Percentiles rank a stretch among this genome's conserved stretches.
Evolutionary conservation across 2,329 filamentous ascomycete species (phyloP).

Genomic region (Chrysoporthe cubensis): DNA sequence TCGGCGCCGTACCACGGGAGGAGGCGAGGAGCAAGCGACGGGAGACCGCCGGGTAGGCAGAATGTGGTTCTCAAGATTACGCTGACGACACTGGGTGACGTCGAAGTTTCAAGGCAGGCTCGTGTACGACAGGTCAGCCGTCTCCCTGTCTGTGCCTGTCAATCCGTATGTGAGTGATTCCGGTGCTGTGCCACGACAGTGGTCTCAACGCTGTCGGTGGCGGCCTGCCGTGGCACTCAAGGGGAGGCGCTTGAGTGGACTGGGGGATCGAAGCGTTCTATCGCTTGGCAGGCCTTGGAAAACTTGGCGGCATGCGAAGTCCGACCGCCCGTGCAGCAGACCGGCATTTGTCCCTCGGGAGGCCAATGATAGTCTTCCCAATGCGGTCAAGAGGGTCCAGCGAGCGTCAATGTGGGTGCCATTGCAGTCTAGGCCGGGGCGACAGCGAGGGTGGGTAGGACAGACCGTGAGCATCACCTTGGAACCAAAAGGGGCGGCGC

Average conservation of each 20-base stretch:
- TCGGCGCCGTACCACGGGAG: constrained; percentile 14
- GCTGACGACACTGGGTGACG: constrained; percentile 18
- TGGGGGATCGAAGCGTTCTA: background rate
- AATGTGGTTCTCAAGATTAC: background rate
- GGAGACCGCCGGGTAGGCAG: constrained; percentile 7
- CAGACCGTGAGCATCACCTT: background rate
- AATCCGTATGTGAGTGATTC: constrained; percentile 4
- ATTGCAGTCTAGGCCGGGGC: constrained; percentile 23
- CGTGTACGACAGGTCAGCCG: background rate
- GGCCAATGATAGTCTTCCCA: constrained; percentile 6
- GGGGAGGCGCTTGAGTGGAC: constrained; percentile 14
- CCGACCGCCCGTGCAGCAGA: constrained; percentile 17
- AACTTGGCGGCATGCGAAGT: constrained; percentile 12
- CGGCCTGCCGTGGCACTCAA: constrained; percentile 18
- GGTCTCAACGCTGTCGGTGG: constrained; percentile 13
- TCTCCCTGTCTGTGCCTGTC: constrained; percentile 4
- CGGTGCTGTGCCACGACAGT: constrained; percentile 20
- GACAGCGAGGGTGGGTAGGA: background rate
- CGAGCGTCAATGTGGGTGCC: constrained; percentile 24
- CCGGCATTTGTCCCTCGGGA: constrained; percentile 15
- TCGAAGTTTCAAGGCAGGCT: constrained; percentile 14
- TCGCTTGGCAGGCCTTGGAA: constrained; percentile 14
- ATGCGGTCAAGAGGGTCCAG: constrained; percentile 15
- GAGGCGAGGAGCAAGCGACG: constrained; percentile 17
- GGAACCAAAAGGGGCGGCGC: too few species aligned